Evolutionary conservation across 345 rosid genomes (phyloP), one percentile per base, ranked within the genome.

Genomic region (Brassica rapa): DNA sequence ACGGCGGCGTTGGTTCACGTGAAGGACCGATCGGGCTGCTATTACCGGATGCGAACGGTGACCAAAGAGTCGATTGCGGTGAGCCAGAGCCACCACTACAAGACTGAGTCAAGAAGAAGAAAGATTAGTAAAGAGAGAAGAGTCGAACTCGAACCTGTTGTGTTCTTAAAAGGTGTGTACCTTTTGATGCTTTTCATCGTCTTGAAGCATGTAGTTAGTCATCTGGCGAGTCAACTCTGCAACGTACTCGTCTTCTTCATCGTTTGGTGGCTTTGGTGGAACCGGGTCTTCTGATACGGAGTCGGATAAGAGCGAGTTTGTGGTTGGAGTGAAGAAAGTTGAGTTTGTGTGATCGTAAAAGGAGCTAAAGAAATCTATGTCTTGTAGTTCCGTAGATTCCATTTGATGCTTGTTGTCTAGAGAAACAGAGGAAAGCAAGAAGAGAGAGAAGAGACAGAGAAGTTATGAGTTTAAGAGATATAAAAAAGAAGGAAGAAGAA

Each of bases 181-280:
- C 81, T 77, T 81, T 60, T 32, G 80, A 60, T 71, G 81, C 23
- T 76, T 76, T 39, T 77, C 81, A 76, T 77, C 81, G 71, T 81
- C 84, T 73, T 77, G 84, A 77, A 81, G 81, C 84, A 87, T 90
- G 83, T 75, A 81, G 49, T 87, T 81, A 79, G 97, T 88, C 98
- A 94, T 94, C 88, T 84, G 90, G 9, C 90, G 93, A 68, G 90
- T 87, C 86, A 92, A 79, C 85, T 89, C 90, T 9, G 89, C 85
- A 24, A 83, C 79, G 72, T 86, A 89, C 16, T 83, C 87, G 68
- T 90, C 93, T 27, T 84, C 89, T 59, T 89, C 93, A 43, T 84
- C 90, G 41, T 78, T 78, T 23, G 73, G 73, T 41, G 72, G 19
- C 37, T 21, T 74, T 24, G 76, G 76, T 63, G 76, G 56, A 75